These are phyloP conservation scores for Vachellia collinsii DNA, from an alignment of 306 rosid genomes.

Conservation along the genomic window DNA sequence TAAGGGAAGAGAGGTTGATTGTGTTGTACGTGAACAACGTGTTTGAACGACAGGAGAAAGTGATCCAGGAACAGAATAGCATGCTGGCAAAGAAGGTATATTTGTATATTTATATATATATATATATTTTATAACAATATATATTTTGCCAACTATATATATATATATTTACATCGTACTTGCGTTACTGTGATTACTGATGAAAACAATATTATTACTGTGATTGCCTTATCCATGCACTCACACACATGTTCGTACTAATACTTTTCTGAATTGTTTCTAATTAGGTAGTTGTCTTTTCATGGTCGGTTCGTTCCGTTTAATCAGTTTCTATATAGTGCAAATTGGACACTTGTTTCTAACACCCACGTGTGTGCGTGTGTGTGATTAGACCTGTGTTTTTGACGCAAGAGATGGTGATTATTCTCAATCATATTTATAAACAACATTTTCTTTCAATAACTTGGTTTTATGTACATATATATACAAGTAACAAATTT, in stretches of 20 bases:
- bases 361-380: background rate
- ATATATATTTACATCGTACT: no score
- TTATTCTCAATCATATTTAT: no score
- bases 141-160: no score
- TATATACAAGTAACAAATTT: no score
- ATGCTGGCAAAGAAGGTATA: slow-evolving; percentile 75
- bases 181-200: background rate
- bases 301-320: background rate
- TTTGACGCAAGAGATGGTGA: background rate
- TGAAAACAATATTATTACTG: background rate
- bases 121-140: no score
- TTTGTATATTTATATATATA: background rate
- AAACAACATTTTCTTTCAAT: no score
- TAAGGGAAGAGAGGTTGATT: background rate
- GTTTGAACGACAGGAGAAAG: slow-evolving; percentile 55
- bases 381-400: background rate
- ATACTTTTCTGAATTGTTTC: background rate
- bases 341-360: background rate
- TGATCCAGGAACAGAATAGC: slow-evolving; percentile 69
- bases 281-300: background rate
- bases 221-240: background rate
- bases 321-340: background rate
- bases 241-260: background rate
- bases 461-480: no score
- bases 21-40: background rate